Base-by-base conservation (phyloP, 257 asterid species). In the Ligustrum vulgare region DNA sequence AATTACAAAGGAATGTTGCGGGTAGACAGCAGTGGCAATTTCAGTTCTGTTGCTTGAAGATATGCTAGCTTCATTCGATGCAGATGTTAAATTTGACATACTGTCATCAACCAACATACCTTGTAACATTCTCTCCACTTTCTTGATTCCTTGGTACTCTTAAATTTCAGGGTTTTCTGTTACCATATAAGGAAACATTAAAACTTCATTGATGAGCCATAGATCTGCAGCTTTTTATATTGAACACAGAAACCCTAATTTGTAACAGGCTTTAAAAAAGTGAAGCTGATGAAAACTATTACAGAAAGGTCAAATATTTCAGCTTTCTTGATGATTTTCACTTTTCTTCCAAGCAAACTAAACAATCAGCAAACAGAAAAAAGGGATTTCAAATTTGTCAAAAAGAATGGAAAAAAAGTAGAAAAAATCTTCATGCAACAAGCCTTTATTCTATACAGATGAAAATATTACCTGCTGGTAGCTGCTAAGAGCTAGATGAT, bases 41-140 rank as follows among this genome's bases (percentile, higher is more conserved):
- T 70, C 85, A 79, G 79, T 70, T 79, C 77, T 84, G 80, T 80
- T 80, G 76, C 74, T 81, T 18, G 96, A 88, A 76, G 88, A 85
- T 58, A 87, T 80, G 79, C 91, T 89, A 31, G 91, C 88, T 75
- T 89, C 93, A 67, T 88, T 88, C 12, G 94, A 89, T 80, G 92
- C 96, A 75, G 87, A 83, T 60, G 91, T 89, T 77, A 91, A 76
- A 82, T 91, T 91, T 69, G 94, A 91, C 93, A 89, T 77, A 71
- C 72, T 82, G 34, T 88, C 90, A 31, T 84, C 87, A 8, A 80
- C 82, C 49, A 77, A 75, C 75, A 80, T 51, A 60, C 89, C 87
- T 70, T 81, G 75, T 32, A 81, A 63, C 87, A 80, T 70, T 20
- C 20, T 58, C 69, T 73, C 58, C 7, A n/a, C 12, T 9, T 56